phyloP scores from a whole-genome alignment of 176 grass and related monocot species.

The Saccharum officinarum region DNA sequence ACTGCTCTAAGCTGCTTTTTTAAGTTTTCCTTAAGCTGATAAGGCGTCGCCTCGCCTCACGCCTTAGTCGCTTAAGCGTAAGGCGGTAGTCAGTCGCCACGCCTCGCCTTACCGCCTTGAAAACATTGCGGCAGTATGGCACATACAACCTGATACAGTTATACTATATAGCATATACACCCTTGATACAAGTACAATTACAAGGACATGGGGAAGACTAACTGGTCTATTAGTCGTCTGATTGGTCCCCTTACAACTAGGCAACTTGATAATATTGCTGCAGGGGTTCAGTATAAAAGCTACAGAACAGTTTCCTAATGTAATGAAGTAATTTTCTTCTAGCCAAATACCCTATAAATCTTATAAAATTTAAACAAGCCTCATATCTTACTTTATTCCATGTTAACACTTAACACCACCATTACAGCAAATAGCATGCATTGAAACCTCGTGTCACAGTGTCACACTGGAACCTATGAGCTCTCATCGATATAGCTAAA shows the following conservation, averaged over 20 bases:
- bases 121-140: too few species aligned
- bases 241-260: not conserved
- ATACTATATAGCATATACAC: not conserved
- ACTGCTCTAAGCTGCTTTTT: too few species aligned
- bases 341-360: not conserved
- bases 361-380: not conserved
- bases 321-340: not conserved
- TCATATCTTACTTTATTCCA: not conserved
- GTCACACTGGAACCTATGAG: not conserved
- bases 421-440: not conserved
- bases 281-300: not conserved
- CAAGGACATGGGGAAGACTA: not conserved
- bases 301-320: not conserved
- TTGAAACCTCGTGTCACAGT: not conserved
- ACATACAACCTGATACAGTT: not conserved
- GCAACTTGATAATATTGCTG: not conserved
- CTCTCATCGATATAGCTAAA: not conserved
- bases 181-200: not conserved
- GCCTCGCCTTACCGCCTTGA: too few species aligned
- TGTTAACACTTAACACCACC: not conserved
- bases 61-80: too few species aligned
- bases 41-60: too few species aligned
- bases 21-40: too few species aligned
- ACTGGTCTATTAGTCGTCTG: not conserved
- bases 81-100: too few species aligned